These are phyloP conservation scores for Trichopus zeylanicus DNA, from an alignment of 116 monocot genomes.

Conservation along the genomic window DNA sequence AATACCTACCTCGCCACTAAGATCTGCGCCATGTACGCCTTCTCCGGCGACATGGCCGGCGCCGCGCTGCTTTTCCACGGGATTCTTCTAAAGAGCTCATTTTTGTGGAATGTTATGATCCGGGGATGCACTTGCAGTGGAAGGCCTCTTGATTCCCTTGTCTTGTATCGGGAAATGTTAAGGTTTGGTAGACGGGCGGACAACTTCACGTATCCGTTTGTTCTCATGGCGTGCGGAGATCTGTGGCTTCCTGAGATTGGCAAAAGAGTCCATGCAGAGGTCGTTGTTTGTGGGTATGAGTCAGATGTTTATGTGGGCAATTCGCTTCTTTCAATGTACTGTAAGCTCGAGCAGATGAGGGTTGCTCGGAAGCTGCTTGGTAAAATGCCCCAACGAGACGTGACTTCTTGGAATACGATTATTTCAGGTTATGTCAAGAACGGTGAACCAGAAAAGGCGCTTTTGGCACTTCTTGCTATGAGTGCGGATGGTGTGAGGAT, in stretches of 20 bases:
- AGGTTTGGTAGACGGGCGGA: constrained; percentile 23
- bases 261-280: constrained; percentile 23
- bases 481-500: constrained; percentile 10
- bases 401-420: constrained; percentile 64
- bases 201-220: constrained; percentile 46
- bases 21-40: constrained; percentile 32
- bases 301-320: constrained; percentile 32
- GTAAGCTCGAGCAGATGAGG: constrained; percentile 22
- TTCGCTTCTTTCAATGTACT: constrained; percentile 46
- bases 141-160: constrained; percentile 11
- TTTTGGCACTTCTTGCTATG: constrained; percentile 27
- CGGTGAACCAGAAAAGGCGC: constrained; percentile 14
- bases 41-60: constrained; percentile 15
- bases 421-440: constrained; percentile 34
- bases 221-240: constrained; percentile 45
- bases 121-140: constrained; percentile 30
- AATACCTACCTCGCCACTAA: constrained; percentile 12
- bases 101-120: constrained; percentile 49
- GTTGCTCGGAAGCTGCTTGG: constrained; percentile 41
- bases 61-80: constrained; percentile 23
- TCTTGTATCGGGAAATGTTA: constrained; percentile 30
- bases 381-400: constrained; percentile 17
- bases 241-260: constrained; percentile 20
- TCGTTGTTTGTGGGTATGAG: constrained; percentile 29
- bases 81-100: constrained; percentile 20